Base-by-base conservation (phyloP, 345 rosid species). In the Linum trigynum region DNA sequence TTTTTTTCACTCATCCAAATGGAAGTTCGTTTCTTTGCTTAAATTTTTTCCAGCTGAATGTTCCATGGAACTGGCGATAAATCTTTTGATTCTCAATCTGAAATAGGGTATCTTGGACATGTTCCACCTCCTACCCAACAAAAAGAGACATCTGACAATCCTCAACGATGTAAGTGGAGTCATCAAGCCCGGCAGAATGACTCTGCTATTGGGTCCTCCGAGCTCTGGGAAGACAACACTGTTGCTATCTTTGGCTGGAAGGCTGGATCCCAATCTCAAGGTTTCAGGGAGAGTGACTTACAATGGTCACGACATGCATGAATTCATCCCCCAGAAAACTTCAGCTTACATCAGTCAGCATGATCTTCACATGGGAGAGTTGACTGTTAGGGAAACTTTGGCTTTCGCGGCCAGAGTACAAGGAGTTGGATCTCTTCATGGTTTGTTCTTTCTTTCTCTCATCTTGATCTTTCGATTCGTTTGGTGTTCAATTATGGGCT, bases 131-230 rank as follows among this genome's bases (percentile, higher is more conserved):
- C 50, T 62, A 39, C 65, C 65, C 1, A 62, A 17, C 16, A 39
- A 43, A 14, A 62, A 62, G 65, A 62, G 41, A 41, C 65, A 62
- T 14, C 16, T 62, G 3, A 36, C 45, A 8, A 62, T 62, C 36
- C 65, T 62, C 17, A 39, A 62, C 11, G 65, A 62, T 62, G 50
- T 62, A 40, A 62, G 65, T 62, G 65, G 65, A 40, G 42, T 62
- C 51, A 62, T 62, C 51, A 62, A 62, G 65, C 65, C 65, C 11
- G n/a, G 35, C 38, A 57, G 61, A 37, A 5, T 57, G 61, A 57
- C 61, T 17, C 38, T 57, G 61, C 61, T 57, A 23, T 38, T 57
- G 61, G 61, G 61, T 57, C 61, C 61, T 12, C 61, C 61, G 23
- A 57, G 61, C 23, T 57, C 61, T 57, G 61, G 61, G 38, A 57